Conservation (phyloP, 2,329 filamentous ascomycete species). For the Ceratocystis albifundus region DNA sequence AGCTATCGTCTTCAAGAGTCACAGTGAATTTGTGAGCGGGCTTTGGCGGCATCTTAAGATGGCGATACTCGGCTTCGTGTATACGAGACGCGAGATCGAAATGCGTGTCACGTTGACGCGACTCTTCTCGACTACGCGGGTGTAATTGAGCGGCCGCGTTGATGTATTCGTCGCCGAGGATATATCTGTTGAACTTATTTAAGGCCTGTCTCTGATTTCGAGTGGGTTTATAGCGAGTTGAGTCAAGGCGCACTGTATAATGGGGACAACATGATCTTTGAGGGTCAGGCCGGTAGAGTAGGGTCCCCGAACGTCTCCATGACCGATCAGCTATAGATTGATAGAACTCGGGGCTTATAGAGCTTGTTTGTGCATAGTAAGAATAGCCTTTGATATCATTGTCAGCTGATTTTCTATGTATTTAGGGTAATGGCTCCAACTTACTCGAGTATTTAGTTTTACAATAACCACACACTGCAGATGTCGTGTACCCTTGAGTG, state of each 20-base stretch:
- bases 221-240: conserved; percentile 50
- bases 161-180: conserved; percentile 56
- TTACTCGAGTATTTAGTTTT: conserved; percentile 16
- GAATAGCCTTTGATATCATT: conserved; percentile 46
- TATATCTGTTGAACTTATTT: conserved; percentile 62
- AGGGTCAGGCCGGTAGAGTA: conserved; percentile 70
- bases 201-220: conserved; percentile 64
- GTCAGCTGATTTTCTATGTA: neutral
- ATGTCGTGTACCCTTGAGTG: conserved; percentile 12
- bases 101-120: conserved; percentile 50
- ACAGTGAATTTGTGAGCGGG: conserved; percentile 58
- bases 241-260: conserved; percentile 68
- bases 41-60: conserved; percentile 45
- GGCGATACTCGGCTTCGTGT: conserved; percentile 53
- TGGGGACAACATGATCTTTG: conserved; percentile 79
- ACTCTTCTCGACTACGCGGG: conserved; percentile 56
- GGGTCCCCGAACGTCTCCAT: conserved; percentile 61
- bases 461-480: conserved; percentile 17
- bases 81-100: conserved; percentile 57
- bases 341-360: conserved; percentile 55
- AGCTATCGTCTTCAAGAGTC: conserved; percentile 57
- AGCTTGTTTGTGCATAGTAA: conserved; percentile 55
- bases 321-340: conserved; percentile 61
- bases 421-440: neutral
- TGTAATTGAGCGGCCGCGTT: conserved; percentile 52